Evolutionary conservation across 2,329 filamentous ascomycete species (phyloP).

Genomic region (Laburnicola sp.): DNA sequence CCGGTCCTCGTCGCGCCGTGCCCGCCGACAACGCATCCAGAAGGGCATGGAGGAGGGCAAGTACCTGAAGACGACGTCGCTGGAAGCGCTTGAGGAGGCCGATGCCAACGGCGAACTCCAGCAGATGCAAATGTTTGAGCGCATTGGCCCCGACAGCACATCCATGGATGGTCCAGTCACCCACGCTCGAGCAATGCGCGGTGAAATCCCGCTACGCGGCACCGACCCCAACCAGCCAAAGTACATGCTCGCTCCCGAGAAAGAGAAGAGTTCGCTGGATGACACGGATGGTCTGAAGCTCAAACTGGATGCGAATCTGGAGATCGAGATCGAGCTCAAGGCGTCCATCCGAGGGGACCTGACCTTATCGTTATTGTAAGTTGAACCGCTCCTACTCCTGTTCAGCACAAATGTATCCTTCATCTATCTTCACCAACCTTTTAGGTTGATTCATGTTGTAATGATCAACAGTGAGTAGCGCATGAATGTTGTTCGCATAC

Average conservation of each 20-base stretch:
- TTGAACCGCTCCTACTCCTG: constrained; percentile 30
- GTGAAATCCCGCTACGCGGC: constrained; percentile 59
- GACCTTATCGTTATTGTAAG: constrained; percentile 75
- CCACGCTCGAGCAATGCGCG: constrained; percentile 56
- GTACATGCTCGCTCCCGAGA: constrained; percentile 40
- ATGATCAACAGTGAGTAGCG: constrained; percentile 30
- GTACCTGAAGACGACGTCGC: constrained; percentile 55
- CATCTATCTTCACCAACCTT: not conserved
- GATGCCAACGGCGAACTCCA: constrained; percentile 54
- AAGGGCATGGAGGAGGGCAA: constrained; percentile 52
- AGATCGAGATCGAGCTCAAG: constrained; percentile 83
- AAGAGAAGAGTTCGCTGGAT: constrained; percentile 51
- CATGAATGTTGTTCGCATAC: constrained; percentile 17
- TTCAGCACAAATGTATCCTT: not conserved
- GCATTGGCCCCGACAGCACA: constrained; percentile 59
- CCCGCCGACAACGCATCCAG: constrained; percentile 52
- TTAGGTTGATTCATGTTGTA: constrained; percentile 17
- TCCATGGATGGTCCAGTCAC: constrained; percentile 62
- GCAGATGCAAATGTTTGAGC: constrained; percentile 57
- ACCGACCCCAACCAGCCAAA: constrained; percentile 56
- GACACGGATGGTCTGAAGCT: constrained; percentile 70
- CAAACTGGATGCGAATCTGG: constrained; percentile 75
- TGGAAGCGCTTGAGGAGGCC: constrained; percentile 56
- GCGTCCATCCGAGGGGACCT: constrained; percentile 84
- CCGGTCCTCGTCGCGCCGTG: constrained; percentile 52